Evolutionary conservation across 1,284 basidiomycete genomes (phyloP).

Genomic region (Cutaneotrichosporon dermatis): DNA sequence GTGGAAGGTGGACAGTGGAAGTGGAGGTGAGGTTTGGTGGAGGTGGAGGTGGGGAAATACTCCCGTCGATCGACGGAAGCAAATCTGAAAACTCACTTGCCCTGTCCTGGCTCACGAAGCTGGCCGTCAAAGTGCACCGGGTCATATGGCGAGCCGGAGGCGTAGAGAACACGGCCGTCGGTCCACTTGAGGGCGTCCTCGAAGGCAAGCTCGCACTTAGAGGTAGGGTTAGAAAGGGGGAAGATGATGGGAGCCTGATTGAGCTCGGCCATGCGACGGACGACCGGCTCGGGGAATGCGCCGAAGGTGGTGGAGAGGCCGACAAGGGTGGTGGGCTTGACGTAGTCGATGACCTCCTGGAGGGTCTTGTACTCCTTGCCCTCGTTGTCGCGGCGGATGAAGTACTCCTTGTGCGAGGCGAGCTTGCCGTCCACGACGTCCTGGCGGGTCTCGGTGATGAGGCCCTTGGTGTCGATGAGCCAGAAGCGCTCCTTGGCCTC

Average conservation of each 20-base stretch:
- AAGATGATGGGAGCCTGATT: conserved; percentile 82
- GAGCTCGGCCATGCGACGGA: conserved; percentile 75
- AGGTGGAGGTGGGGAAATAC: neutral
- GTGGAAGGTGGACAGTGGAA: neutral
- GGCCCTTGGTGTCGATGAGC: conserved; percentile 76
- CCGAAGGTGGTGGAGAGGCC: conserved; percentile 84
- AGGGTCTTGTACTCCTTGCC: conserved; percentile 71
- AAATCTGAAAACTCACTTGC: conserved; percentile 39
- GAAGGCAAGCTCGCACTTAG: conserved; percentile 69
- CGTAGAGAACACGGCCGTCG: conserved; percentile 65
- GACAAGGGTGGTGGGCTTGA: conserved; percentile 85
- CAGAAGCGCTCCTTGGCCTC: conserved; percentile 76
- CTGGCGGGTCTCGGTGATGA: conserved; percentile 65
- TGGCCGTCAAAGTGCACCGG: conserved; percentile 60
- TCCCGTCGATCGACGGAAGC: too few relatives aligned
- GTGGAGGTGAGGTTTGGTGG: neutral
- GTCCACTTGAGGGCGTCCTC: conserved; percentile 73
- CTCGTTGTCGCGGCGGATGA: conserved; percentile 72
- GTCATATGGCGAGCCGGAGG: conserved; percentile 81
- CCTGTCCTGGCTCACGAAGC: conserved; percentile 75
- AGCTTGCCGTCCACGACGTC: conserved; percentile 57
- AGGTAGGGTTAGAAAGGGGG: conserved; percentile 90
- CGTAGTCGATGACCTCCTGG: conserved; percentile 74
- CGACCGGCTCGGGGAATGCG: conserved; percentile 71
- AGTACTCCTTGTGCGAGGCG: conserved; percentile 75